phyloP scores from a whole-genome alignment of 2,329 filamentous ascomycete genomes.

The Alternaria ventricosa region DNA sequence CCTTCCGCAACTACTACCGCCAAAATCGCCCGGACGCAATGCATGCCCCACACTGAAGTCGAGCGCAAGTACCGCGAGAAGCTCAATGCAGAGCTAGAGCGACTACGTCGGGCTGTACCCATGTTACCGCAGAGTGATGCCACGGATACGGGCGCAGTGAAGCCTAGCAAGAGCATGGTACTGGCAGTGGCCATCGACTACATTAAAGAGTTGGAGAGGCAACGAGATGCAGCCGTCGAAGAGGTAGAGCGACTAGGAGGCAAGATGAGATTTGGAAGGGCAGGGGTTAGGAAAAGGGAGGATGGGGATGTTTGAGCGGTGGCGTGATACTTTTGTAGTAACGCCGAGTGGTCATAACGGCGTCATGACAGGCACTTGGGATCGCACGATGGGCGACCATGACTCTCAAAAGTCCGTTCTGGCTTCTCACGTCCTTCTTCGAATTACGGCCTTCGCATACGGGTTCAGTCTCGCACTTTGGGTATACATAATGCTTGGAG shows the following conservation, averaged over 20 bases:
- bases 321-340: neutral
- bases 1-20: neutral
- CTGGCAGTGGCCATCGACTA: conserved; percentile 22
- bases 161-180: conserved; percentile 21
- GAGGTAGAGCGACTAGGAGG: conserved; percentile 16
- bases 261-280: conserved; percentile 8
- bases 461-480: neutral
- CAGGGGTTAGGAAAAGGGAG: neutral
- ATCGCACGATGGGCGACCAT: neutral
- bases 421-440: neutral
- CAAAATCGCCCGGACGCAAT: conserved; percentile 9
- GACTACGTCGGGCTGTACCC: conserved; percentile 28
- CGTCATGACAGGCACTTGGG: neutral
- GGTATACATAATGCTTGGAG: neutral
- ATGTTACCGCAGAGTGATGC: conserved; percentile 24
- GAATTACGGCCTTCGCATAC: neutral
- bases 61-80: conserved; percentile 24
- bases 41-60: conserved; percentile 31
- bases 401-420: neutral
- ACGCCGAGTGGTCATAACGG: neutral
- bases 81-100: conserved; percentile 33
- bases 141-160: conserved; percentile 11
- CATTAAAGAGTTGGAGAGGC: conserved; percentile 14
- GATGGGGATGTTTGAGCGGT: neutral
- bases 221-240: conserved; percentile 14